These are phyloP conservation scores for Stenocarpella maydis DNA, from an alignment of 2,329 filamentous ascomycete species.

Conservation along the genomic window DNA sequence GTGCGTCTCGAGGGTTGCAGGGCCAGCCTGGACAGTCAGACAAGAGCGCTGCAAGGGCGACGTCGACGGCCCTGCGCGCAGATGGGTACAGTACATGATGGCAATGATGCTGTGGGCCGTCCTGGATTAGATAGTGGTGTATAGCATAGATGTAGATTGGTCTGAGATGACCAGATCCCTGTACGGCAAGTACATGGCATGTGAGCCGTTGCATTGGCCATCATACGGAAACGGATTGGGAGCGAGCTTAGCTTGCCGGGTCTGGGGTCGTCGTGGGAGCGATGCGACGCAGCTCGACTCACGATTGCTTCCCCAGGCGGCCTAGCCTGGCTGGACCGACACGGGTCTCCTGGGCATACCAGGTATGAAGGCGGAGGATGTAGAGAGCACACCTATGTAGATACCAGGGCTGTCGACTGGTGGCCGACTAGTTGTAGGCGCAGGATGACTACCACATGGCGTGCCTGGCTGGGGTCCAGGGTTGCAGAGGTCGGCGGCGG, in stretches of 20 bases:
- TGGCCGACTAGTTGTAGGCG: not conserved
- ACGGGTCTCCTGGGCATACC: too few species aligned
- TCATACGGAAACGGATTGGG: conserved; percentile 20
- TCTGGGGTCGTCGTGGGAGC: conserved; percentile 4
- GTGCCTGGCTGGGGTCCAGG: not conserved
- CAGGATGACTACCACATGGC: conserved; percentile 2
- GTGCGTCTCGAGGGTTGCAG: not conserved
- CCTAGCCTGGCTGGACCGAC: not conserved
- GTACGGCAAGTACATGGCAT: not conserved
- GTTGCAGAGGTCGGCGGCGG: conserved; percentile 2
- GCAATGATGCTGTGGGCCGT: not conserved
- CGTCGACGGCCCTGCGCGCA: not conserved
- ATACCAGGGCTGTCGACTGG: not conserved
- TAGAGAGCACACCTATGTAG: too few species aligned
- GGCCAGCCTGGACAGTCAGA: conserved; percentile 20
- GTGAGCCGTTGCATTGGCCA: conserved; percentile 20
- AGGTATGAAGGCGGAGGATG: too few species aligned
- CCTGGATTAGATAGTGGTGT: not conserved
- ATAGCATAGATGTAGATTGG: not conserved
- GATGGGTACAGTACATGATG: too few species aligned
- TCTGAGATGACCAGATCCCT: conserved; percentile 9
- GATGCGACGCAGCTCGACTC: conserved; percentile 13
- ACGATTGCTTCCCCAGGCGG: conserved; percentile 1
- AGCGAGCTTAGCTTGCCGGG: conserved; percentile 7
- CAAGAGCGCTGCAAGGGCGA: conserved; percentile 24